Conservation (phyloP, 495 filamentous ascomycete genomes). For the Aspergillus baeticus region DNA sequence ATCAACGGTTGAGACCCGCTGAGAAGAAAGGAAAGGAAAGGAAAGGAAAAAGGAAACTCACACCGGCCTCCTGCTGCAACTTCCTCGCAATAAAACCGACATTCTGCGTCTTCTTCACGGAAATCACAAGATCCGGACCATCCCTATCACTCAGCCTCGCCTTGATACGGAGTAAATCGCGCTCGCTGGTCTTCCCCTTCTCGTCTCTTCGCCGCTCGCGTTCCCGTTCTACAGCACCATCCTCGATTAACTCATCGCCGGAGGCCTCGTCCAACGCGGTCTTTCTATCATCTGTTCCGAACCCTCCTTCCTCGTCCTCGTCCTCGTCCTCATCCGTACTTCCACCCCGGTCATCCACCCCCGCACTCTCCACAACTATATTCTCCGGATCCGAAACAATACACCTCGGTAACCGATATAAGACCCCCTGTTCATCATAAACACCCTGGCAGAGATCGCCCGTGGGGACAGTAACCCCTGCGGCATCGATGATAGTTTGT, state of each 20-base stretch:
- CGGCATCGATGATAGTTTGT: slow-evolving; percentile 73
- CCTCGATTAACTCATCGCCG: slow-evolving; percentile 45
- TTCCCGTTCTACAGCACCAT: neutral
- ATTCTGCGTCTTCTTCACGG: slow-evolving; percentile 57
- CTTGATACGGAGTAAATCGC: slow-evolving; percentile 55
- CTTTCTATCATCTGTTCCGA: slow-evolving; percentile 48
- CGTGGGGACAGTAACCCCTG: slow-evolving; percentile 75
- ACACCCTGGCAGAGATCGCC: slow-evolving; percentile 69
- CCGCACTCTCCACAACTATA: slow-evolving; percentile 38
- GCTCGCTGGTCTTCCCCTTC: slow-evolving; percentile 55
- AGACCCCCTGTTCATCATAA: slow-evolving; percentile 74
- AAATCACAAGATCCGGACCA: slow-evolving; percentile 61
- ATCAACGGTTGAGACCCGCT: neutral
- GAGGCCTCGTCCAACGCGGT: slow-evolving; percentile 42
- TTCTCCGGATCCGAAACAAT: slow-evolving; percentile 76
- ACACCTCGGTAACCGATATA: slow-evolving; percentile 75
- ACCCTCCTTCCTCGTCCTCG: slow-evolving; percentile 12
- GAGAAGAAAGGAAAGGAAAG: neutral
- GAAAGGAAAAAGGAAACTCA: slow-evolving; percentile 38
- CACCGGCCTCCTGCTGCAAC: slow-evolving; percentile 63
- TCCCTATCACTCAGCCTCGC: slow-evolving; percentile 70
- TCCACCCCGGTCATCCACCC: neutral
- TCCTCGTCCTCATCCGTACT: neutral
- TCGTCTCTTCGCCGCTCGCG: slow-evolving; percentile 61
- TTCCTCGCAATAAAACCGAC: slow-evolving; percentile 61